Evolutionary conservation across 305 asterid genomes (phyloP), one percentile per base, ranked within the genome.

Genomic region (Fraxinus baroniana): DNA sequence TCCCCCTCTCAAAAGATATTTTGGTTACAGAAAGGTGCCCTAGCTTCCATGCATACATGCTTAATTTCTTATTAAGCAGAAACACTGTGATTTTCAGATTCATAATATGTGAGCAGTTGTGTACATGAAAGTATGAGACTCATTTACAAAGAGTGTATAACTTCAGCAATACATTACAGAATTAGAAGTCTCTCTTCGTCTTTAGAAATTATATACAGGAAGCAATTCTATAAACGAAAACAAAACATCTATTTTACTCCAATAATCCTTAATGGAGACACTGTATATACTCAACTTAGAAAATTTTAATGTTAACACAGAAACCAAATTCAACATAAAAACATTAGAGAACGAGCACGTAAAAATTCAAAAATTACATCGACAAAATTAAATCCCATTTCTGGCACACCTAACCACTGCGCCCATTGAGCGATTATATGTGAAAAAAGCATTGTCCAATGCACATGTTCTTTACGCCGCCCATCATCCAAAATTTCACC

Each of bases 401-500:
- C 15, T 79, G 36, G 52, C 95, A 37, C 35, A 95, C 99, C 97
- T 87, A 95, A 85, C 97, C 97, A 95, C 30, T 95, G 99, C 41
- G 98, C 98, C 99, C 99, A 95, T 89, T 95, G 95, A 13, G 97
- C 92, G 77, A 95, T 91, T 84, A 95, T 84, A 24, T 92, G 89
- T 6, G 97, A 90, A 82, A 95, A 94, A 30, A 94, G 89, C 78
- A 91, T 84, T 3, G 94, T 79, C 99, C 99, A 95, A 81, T 94
- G 98, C 87, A 85, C 82, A 73, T 79, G 90, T 85, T 88, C 98
- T 81, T 81, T 89, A 35, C 81, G 86, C 83, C 86, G 89, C 62
- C 92, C 92, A 72, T 92, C 95, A 84, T 92, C 94, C 97, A 92
- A 86, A 79, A 86, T 85, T 83, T 89, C 94, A 78, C 72, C 91